A percentile compares a stretch with the other conserved stretches of the same genome.
Evolutionary conservation across 1,284 basidiomycete genomes (phyloP).

Genomic region (Malassezia sympodialis): DNA sequence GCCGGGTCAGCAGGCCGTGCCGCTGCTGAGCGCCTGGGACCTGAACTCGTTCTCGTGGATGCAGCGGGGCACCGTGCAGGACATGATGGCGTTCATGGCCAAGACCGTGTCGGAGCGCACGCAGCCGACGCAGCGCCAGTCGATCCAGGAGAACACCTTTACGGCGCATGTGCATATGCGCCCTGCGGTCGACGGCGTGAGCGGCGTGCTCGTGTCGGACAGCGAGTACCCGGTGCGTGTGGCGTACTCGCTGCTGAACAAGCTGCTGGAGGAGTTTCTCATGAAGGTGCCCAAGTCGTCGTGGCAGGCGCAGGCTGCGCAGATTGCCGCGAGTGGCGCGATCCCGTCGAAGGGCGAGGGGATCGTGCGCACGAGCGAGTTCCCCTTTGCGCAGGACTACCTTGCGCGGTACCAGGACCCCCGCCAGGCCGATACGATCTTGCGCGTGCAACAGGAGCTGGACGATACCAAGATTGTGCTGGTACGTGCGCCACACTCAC

Average conservation of each 20-base stretch:
- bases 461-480: conserved; percentile 96
- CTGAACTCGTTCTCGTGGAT: conserved; percentile 89
- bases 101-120: conserved; percentile 83
- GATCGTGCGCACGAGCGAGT: conserved; percentile 32
- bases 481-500: conserved; percentile 12
- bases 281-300: conserved; percentile 62
- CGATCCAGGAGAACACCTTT: conserved; percentile 87
- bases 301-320: conserved; percentile 51
- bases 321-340: conserved; percentile 30
- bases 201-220: conserved; percentile 85
- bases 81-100: conserved; percentile 48
- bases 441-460: conserved; percentile 94
- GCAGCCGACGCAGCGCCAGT: conserved; percentile 59
- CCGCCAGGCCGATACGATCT: conserved; percentile 91
- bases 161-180: conserved; percentile 74
- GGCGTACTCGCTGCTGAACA: conserved; percentile 87
- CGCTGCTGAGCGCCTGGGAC: conserved; percentile 66
- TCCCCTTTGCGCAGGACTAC: conserved; percentile 62
- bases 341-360: conserved; percentile 41
- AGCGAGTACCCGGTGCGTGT: conserved; percentile 92
- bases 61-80: conserved; percentile 57
- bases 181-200: conserved; percentile 43
- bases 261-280: conserved; percentile 85
- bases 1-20: conserved; percentile 51
- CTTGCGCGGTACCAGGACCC: conserved; percentile 94